Evolutionary conservation across 2,329 filamentous ascomycete species (phyloP).

Genomic region (Cordyceps militaris): DNA sequence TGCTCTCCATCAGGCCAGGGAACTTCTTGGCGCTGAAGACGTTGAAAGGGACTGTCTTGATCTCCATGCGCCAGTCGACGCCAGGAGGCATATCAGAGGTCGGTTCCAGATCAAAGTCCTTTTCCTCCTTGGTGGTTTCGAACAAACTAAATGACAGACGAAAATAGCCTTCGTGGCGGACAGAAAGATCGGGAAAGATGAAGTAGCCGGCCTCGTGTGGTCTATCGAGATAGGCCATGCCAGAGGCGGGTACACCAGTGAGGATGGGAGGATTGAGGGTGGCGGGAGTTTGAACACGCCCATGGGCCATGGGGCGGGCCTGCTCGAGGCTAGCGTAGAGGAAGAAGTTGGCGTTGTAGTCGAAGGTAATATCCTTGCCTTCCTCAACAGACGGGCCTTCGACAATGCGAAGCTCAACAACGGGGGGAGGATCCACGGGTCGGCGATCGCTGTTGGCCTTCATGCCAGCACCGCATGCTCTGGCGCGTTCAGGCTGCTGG

Average conservation of each 20-base stretch:
- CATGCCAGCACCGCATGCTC: slow-evolving; percentile 89
- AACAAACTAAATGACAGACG: slow-evolving; percentile 88
- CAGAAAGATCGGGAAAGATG: slow-evolving; percentile 93
- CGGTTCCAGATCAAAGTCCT: slow-evolving; percentile 61
- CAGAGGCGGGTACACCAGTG: slow-evolving; percentile 89
- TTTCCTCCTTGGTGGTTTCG: slow-evolving; percentile 81
- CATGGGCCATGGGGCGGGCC: slow-evolving; percentile 74
- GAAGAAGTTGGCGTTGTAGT: slow-evolving; percentile 96
- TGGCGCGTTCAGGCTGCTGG: slow-evolving; percentile 88
- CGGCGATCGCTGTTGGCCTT: slow-evolving; percentile 71
- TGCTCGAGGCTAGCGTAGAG: slow-evolving; percentile 88
- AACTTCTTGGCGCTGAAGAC: slow-evolving; percentile 99
- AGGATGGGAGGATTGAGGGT: slow-evolving; percentile 73
- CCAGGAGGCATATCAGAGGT: slow-evolving; percentile 40
- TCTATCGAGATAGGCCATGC: slow-evolving; percentile 91
- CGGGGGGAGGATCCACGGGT: slow-evolving; percentile 88
- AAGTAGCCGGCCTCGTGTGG: slow-evolving; percentile 81
- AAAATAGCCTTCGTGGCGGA: slow-evolving; percentile 91
- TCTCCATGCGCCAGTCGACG: slow-evolving; percentile 81
- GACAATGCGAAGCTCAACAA: slow-evolving; percentile 82
- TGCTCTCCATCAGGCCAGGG: slow-evolving; percentile 86
- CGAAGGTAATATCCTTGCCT: slow-evolving; percentile 71
- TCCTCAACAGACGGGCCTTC: slow-evolving; percentile 59
- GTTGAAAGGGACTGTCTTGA: slow-evolving; percentile 78
- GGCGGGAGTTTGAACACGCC: slow-evolving; percentile 61